A percentile compares a stretch with the other conserved stretches of the same genome.
Evolutionary conservation across 1,284 basidiomycete species (phyloP).

Genomic region (Cutaneotrichosporon sp.): DNA sequence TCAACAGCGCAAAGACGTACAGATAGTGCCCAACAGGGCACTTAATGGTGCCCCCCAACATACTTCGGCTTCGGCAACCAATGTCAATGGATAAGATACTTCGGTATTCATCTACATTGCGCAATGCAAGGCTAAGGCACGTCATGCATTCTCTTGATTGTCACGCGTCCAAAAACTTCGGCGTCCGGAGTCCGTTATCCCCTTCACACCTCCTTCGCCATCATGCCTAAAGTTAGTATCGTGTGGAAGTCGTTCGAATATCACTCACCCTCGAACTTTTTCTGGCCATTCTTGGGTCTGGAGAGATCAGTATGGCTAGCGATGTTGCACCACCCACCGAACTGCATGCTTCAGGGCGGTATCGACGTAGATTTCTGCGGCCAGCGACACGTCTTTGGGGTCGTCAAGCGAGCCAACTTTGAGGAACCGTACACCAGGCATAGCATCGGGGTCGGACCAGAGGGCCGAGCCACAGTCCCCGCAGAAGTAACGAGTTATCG

Average conservation of each 20-base stretch:
- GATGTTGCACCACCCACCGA: not conserved
- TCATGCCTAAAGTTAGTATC: constrained; percentile 4
- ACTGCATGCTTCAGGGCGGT: not conserved
- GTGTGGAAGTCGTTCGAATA: no score
- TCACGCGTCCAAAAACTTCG: no score
- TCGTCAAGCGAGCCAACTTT: constrained; percentile 15
- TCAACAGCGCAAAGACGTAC: no score
- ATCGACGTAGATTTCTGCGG: constrained; percentile 17
- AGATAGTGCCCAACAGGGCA: no score
- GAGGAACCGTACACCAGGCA: constrained; percentile 15
- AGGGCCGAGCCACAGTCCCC: constrained; percentile 24
- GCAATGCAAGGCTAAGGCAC: no score
- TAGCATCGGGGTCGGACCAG: constrained; percentile 13
- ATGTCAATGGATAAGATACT: no score
- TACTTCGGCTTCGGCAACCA: no score
- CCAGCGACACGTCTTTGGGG: constrained; percentile 6
- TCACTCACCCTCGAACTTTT: constrained; percentile 13
- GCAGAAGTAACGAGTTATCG: constrained; percentile 27
- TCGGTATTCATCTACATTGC: no score
- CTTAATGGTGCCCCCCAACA: no score
- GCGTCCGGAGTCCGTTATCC: no score
- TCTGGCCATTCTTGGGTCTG: constrained; percentile 10
- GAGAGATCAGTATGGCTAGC: not conserved
- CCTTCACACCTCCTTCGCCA: constrained; percentile 18
- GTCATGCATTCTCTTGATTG: no score